A percentile compares a stretch with the other conserved stretches of the same genome.
These are phyloP conservation scores for Dittrichia graveolens DNA, from an alignment of 129 eudicot species.

Conservation along the genomic window DNA sequence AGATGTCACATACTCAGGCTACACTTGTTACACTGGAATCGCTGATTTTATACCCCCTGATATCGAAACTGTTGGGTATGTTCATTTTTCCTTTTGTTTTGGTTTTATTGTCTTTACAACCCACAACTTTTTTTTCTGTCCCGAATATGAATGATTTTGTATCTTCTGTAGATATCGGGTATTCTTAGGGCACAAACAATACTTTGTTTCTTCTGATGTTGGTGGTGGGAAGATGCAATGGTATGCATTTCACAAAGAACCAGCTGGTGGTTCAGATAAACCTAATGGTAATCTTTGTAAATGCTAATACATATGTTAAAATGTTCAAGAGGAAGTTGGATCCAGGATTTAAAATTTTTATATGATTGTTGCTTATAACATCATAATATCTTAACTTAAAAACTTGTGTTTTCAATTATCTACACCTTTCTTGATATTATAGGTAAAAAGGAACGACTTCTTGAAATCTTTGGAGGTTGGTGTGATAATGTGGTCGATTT, in stretches of 20 bases:
- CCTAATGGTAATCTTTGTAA: slow-evolving; percentile 50
- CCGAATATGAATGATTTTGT: slow-evolving; percentile 6
- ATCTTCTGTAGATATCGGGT: slow-evolving; percentile 74
- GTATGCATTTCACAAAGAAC: slow-evolving; percentile 95
- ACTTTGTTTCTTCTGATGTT: slow-evolving; percentile 97
- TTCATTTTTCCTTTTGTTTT: not conserved
- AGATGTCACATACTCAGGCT: slow-evolving; percentile 85
- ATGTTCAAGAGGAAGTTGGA: not conserved
- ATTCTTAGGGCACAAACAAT: slow-evolving; percentile 95
- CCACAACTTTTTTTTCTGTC: not conserved
- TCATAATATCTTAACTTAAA: not conserved
- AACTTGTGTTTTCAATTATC: slow-evolving; percentile 12
- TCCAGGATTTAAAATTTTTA: not conserved
- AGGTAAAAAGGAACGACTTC: slow-evolving; percentile 87
- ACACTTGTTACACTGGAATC: slow-evolving; percentile 98
- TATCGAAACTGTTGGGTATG: slow-evolving; percentile 91
- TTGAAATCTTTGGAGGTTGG: slow-evolving; percentile 84
- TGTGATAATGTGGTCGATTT: slow-evolving; percentile 96
- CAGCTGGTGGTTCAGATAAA: slow-evolving; percentile 83
- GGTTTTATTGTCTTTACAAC: not conserved
- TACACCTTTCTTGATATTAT: slow-evolving; percentile 21
- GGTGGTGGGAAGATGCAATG: slow-evolving; percentile 99
- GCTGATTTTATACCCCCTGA: slow-evolving; percentile 98
- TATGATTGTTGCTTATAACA: not conserved
- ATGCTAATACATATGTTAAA: not conserved